These are phyloP conservation scores for Trebouxia sp. DNA, from an alignment of 139 green algal genomes.

Conservation along the genomic window DNA sequence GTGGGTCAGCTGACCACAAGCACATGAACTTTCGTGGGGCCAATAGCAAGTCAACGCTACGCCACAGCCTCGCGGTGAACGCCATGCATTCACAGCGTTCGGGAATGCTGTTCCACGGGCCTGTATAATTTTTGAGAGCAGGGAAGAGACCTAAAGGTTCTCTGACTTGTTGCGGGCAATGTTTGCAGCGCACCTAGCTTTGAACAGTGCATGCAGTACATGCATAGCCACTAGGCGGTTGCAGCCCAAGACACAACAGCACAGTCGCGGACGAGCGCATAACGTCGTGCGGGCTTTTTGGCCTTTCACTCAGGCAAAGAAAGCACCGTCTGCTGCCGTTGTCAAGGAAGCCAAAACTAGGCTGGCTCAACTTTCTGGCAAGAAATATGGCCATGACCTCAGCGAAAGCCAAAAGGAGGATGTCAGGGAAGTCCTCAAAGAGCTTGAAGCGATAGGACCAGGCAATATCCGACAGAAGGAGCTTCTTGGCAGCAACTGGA, in stretches of 20 bases:
- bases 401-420: constrained; percentile 19
- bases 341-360: neutral
- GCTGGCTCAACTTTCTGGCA: constrained; percentile 26
- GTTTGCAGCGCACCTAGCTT: neutral
- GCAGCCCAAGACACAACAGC: neutral
- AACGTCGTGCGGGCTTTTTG: neutral
- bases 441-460: neutral
- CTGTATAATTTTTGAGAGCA: no score
- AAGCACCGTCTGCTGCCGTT: neutral
- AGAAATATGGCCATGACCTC: constrained; percentile 40
- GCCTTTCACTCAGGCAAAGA: neutral
- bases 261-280: no score
- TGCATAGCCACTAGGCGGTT: neutral
- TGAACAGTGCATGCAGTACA: neutral
- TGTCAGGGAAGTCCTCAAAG: neutral
- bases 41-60: neutral
- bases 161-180: no score
- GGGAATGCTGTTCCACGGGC: no score
- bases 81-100: no score
- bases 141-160: no score
- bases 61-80: neutral
- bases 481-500: constrained; percentile 31
- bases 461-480: constrained; percentile 30
- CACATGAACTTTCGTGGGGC: no score
- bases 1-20: no score